Evolutionary conservation across 2,329 filamentous ascomycete genomes (phyloP).

Genomic region (Exophiala sp.): DNA sequence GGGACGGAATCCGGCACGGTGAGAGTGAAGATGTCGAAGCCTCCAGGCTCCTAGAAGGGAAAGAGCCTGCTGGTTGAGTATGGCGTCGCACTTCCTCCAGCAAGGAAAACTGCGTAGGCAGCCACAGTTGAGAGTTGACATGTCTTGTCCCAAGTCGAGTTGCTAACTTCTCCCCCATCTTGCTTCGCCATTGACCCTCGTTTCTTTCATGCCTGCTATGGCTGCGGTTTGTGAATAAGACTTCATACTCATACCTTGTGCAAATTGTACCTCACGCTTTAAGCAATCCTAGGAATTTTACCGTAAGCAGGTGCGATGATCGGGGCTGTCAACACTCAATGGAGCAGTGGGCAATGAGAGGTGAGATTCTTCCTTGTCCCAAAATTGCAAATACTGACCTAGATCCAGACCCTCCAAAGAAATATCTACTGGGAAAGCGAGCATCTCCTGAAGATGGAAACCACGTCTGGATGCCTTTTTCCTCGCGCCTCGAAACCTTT

Average conservation of each 20-base stretch:
- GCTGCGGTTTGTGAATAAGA: not conserved
- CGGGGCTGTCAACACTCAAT: constrained; percentile 1
- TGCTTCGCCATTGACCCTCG: not conserved
- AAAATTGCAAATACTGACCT: not conserved
- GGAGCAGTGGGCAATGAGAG: constrained; percentile 14
- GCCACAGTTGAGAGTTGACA: not conserved
- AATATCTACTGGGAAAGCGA: constrained; percentile 15
- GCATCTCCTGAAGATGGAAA: constrained; percentile 19
- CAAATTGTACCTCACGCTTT: not conserved
- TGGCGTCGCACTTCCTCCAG: too few species aligned
- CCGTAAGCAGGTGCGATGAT: constrained; percentile 4
- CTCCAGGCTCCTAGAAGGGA: too few species aligned
- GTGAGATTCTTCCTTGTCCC: not conserved
- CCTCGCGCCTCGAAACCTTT: constrained; percentile 17
- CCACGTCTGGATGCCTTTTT: constrained; percentile 9
- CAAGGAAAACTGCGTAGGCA: too few species aligned
- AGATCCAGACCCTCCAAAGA: constrained; percentile 11
- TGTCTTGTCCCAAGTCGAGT: not conserved
- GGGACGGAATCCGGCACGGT: too few species aligned
- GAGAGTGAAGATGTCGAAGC: too few species aligned
- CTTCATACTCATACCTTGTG: not conserved
- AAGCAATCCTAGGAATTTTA: constrained; percentile 3
- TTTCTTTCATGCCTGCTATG: constrained; percentile 1
- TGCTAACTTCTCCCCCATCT: too few species aligned
- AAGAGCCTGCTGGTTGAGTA: too few species aligned